These are phyloP conservation scores for Eremothecium cymbalariae DNA, from an alignment of 1,139 yeast species.

Conservation along the genomic window DNA sequence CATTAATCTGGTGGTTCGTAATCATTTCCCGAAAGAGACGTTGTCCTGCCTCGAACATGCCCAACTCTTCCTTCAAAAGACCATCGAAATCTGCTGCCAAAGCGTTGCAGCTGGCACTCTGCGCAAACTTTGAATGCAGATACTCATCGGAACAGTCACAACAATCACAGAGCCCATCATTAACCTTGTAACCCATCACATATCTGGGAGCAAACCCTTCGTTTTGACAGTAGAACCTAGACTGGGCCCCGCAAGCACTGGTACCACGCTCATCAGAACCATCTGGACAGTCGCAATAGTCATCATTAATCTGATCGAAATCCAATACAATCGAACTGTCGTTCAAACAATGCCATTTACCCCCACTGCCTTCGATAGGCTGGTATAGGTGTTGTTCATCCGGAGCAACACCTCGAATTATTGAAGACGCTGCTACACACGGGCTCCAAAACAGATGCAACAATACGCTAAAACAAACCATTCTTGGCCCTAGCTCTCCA, in stretches of 20 bases:
- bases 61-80: slow-evolving; percentile 25
- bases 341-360: slow-evolving; percentile 59
- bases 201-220: slow-evolving; percentile 54
- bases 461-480: neutral
- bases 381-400: slow-evolving; percentile 41
- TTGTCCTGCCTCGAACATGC: slow-evolving; percentile 25
- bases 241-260: slow-evolving; percentile 54
- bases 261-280: slow-evolving; percentile 98
- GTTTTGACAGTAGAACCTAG: slow-evolving; percentile 65
- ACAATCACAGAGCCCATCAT: slow-evolving; percentile 95
- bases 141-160: slow-evolving; percentile 93
- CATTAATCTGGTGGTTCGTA: slow-evolving; percentile 9
- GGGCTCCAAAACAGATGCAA: slow-evolving; percentile 1
- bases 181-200: slow-evolving; percentile 50
- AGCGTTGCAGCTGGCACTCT: slow-evolving; percentile 47
- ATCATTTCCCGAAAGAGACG: slow-evolving; percentile 22
- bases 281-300: slow-evolving; percentile 94
- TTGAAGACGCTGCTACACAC: slow-evolving; percentile 5
- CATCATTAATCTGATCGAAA: slow-evolving; percentile 67
- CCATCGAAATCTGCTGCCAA: slow-evolving; percentile 35
- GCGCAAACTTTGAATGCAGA: slow-evolving; percentile 40
- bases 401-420: slow-evolving; percentile 24
- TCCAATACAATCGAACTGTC: slow-evolving; percentile 56
- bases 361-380: slow-evolving; percentile 35
- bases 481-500: too few relatives aligned